These are phyloP conservation scores for Mycosphaerella sp. DNA, from an alignment of 2,329 filamentous ascomycete genomes.

Conservation along the genomic window DNA sequence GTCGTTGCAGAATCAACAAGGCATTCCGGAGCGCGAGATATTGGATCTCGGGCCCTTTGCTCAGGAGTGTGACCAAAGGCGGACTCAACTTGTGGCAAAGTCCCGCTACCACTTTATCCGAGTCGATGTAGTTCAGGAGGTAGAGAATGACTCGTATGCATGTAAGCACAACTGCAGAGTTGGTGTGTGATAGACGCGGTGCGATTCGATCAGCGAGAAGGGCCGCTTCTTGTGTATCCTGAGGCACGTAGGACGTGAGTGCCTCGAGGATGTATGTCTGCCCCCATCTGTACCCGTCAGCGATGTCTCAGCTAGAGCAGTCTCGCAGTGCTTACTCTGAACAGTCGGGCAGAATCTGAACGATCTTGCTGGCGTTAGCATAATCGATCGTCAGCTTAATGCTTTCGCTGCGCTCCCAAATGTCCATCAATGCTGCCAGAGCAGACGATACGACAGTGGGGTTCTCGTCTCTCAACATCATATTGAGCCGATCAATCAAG, in stretches of 20 bases:
- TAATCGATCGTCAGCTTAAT: constrained; percentile 99
- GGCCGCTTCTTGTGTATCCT: constrained; percentile 79
- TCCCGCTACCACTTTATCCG: constrained; percentile 78
- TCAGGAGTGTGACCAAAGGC: constrained; percentile 85
- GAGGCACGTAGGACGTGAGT: constrained; percentile 94
- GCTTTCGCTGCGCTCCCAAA: constrained; percentile 95
- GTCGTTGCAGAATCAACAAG: constrained; percentile 82
- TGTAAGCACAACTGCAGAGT: constrained; percentile 91
- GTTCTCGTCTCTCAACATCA: constrained; percentile 88
- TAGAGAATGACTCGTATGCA: constrained; percentile 96
- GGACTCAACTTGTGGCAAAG: constrained; percentile 91
- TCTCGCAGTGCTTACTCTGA: constrained; percentile 64
- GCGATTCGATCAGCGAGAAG: constrained; percentile 89
- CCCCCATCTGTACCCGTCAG: constrained; percentile 65
- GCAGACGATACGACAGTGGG: constrained; percentile 95
- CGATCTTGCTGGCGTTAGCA: constrained; percentile 93
- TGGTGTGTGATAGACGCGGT: constrained; percentile 92
- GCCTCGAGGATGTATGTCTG: constrained; percentile 98
- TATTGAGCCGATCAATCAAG: constrained; percentile 84
- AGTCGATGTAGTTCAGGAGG: constrained; percentile 96
- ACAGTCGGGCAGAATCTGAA: constrained; percentile 91
- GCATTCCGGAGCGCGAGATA: constrained; percentile 93
- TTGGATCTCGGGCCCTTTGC: constrained; percentile 97
- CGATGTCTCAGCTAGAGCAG: constrained; percentile 13
- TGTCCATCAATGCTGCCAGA: constrained; percentile 85